These are phyloP conservation scores for Phialophora expanda DNA, from an alignment of 2,329 filamentous ascomycete species.

Conservation along the genomic window DNA sequence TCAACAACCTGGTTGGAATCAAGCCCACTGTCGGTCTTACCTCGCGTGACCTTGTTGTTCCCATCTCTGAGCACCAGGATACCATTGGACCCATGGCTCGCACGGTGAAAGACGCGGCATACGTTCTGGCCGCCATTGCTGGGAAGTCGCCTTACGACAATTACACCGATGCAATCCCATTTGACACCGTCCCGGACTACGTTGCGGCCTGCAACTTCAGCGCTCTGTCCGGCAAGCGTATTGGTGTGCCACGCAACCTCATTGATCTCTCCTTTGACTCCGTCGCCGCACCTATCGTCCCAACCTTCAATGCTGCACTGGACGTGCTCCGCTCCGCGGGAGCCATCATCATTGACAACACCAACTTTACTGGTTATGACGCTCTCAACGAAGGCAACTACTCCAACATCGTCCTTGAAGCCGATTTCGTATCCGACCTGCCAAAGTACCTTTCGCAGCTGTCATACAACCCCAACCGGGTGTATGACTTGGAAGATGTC, in stretches of 20 bases:
- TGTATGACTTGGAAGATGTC: constrained; percentile 59
- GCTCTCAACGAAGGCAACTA: constrained; percentile 41
- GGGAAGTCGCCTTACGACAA: constrained; percentile 61
- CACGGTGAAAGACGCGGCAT: constrained; percentile 64
- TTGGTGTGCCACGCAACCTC: constrained; percentile 68
- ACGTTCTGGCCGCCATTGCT: constrained; percentile 64
- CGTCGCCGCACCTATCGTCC: constrained; percentile 51
- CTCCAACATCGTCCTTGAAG: constrained; percentile 54
- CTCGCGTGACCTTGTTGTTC: constrained; percentile 63
- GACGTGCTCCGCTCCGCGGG: constrained; percentile 60
- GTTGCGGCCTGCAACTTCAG: constrained; percentile 61
- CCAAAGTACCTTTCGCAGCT: constrained; percentile 64
- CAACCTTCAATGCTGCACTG: constrained; percentile 63
- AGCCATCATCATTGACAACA: constrained; percentile 64
- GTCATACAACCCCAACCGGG: constrained; percentile 61
- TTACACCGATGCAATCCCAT: constrained; percentile 65
- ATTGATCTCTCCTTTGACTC: constrained; percentile 45
- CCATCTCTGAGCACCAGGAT: constrained; percentile 55
- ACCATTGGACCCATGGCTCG: constrained; percentile 60
- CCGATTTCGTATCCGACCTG: constrained; percentile 66
- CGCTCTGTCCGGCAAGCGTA: constrained; percentile 61
- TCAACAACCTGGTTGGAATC: constrained; percentile 69
- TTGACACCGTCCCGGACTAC: constrained; percentile 62
- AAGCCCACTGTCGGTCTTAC: constrained; percentile 65
- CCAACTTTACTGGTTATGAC: constrained; percentile 64